Percentiles rank a stretch among this genome's conserved stretches.
Conservation (phyloP, 1,284 basidiomycete species). For the Ganoderma multipileum region DNA sequence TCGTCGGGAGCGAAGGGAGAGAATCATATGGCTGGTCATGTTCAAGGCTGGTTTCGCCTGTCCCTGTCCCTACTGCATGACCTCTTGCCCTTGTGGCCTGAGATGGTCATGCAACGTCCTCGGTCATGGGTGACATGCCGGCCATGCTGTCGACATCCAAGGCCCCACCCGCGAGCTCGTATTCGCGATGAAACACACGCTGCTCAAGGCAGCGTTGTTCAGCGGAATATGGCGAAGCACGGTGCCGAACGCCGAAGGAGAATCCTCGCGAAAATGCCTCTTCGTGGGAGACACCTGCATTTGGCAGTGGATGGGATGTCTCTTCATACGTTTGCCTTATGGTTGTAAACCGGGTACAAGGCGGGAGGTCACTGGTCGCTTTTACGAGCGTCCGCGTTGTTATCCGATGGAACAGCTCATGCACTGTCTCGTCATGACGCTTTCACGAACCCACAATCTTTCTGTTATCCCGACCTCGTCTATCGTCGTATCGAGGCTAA, state of each 20-base stretch:
- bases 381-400: not conserved
- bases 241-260: not conserved
- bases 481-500: not conserved
- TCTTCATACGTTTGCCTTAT: too few relatives aligned
- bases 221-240: not conserved
- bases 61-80: not conserved
- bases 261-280: not conserved
- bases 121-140: too few relatives aligned
- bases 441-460: not conserved
- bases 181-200: not conserved
- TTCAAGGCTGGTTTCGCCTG: not conserved
- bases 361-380: too few relatives aligned
- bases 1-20: not conserved
- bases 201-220: not conserved
- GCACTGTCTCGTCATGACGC: not conserved
- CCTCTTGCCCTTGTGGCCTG: not conserved
- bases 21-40: not conserved
- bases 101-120: not conserved
- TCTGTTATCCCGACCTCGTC: not conserved
- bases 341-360: too few relatives aligned
- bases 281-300: not conserved
- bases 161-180: not conserved
- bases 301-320: not conserved
- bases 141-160: not conserved
- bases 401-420: not conserved